phyloP scores from a whole-genome alignment of 2,329 filamentous ascomycete species.

The Hymenoscyphus occultus region DNA sequence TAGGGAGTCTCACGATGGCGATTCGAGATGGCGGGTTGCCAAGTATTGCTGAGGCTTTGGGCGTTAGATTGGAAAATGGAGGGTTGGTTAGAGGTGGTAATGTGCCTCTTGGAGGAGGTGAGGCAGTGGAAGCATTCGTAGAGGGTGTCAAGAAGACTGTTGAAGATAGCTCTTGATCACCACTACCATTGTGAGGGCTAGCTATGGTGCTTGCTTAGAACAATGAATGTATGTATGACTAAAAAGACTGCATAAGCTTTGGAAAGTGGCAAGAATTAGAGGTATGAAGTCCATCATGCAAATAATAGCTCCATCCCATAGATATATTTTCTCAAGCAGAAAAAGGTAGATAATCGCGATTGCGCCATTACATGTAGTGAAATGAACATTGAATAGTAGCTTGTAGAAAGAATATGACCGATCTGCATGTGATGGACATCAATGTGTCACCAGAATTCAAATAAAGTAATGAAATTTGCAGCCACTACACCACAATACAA shows the following conservation, averaged over 20 bases:
- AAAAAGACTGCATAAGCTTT: neutral
- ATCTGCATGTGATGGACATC: neutral
- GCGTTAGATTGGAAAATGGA: conserved; percentile 77
- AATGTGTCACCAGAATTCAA: neutral
- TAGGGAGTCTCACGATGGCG: conserved; percentile 81
- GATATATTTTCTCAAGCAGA: neutral
- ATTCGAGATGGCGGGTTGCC: conserved; percentile 87
- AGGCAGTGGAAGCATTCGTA: conserved; percentile 88
- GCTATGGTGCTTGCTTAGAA: neutral
- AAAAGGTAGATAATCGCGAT: neutral
- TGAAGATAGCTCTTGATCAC: conserved; percentile 47
- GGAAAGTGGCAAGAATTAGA: neutral
- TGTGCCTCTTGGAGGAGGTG: conserved; percentile 81
- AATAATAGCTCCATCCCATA: neutral
- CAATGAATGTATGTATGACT: neutral
- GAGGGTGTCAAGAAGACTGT: conserved; percentile 82
- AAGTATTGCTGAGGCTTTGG: conserved; percentile 81
- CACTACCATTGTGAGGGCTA: neutral
- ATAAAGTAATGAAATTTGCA: neutral
- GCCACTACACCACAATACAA: neutral
- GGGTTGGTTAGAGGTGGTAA: conserved; percentile 74
- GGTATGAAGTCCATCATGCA: neutral
- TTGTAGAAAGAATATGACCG: neutral
- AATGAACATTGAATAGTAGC: neutral
- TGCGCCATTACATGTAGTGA: neutral